These are phyloP conservation scores for Cicer arietinum DNA, from an alignment of 306 rosid species.

Conservation along the genomic window DNA sequence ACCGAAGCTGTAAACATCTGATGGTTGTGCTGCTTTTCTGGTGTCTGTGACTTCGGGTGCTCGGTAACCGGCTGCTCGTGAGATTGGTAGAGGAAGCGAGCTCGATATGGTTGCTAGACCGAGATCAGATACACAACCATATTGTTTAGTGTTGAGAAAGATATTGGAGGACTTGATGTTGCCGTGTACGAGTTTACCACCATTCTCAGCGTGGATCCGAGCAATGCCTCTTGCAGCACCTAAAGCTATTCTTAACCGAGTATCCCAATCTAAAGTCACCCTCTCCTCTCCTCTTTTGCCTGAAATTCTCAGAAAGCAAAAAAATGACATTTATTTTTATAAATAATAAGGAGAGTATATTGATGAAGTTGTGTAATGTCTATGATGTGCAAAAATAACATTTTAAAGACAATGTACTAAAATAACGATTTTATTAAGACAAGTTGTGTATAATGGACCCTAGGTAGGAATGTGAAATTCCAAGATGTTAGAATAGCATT, in stretches of 20 bases:
- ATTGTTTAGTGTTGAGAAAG: conserved; percentile 64
- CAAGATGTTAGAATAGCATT: neutral
- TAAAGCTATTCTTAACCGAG: conserved; percentile 76
- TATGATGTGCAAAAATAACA: neutral
- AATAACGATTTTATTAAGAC: too few relatives aligned
- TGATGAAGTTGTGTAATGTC: neutral
- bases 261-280: conserved; percentile 79
- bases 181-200: conserved; percentile 87
- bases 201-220: conserved; percentile 65
- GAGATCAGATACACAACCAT: conserved; percentile 82
- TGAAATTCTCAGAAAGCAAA: conserved; percentile 45
- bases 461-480: neutral
- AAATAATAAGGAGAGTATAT: neutral
- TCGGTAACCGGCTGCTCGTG: conserved; percentile 94
- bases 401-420: neutral
- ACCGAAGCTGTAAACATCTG: conserved; percentile 92
- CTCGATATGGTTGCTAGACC: conserved; percentile 78
- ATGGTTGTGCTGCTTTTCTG: conserved; percentile 76
- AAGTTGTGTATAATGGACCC: neutral
- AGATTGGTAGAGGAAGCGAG: conserved; percentile 73
- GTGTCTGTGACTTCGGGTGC: conserved; percentile 94
- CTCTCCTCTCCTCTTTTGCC: conserved; percentile 83
- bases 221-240: conserved; percentile 90
- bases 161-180: conserved; percentile 82
- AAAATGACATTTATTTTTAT: conserved; percentile 14